Base-by-base conservation (phyloP, 306 rosid species). In the Vicia villosa region DNA sequence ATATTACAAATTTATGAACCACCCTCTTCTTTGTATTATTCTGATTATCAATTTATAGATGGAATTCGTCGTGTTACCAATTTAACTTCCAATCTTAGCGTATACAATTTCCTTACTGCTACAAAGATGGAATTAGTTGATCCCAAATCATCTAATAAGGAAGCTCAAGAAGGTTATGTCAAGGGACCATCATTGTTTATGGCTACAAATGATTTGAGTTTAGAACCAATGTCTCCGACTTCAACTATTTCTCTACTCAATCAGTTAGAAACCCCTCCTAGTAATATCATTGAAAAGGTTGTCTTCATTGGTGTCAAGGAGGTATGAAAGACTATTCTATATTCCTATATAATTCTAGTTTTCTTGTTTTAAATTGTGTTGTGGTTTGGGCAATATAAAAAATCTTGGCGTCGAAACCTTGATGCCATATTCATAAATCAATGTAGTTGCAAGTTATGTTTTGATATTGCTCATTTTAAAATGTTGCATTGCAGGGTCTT, bases 401-500 rank as follows among this genome's bases (percentile, higher is more conserved):
- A n/a, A n/a, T n/a, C n/a, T n/a, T n/a, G n/a, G n/a, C n/a, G n/a
- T n/a, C n/a, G n/a, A n/a, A n/a, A n/a, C n/a, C n/a, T n/a, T n/a
- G n/a, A n/a, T n/a, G n/a, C n/a, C n/a, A n/a, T n/a, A n/a, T n/a
- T n/a, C n/a, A n/a, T n/a, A n/a, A n/a, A n/a, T n/a, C n/a, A n/a
- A n/a, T n/a, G n/a, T n/a, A n/a, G n/a, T 40, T 9, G 14, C n/a
- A 10, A 40, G 45, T 22, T 22, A 22, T 40, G 12, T n/a, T 17
- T 5, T 13, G 20, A 5, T 4, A 5, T 46, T 46, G 52, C 21
- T 15, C 2, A 46, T 46, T 46, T 46, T 46, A 14, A 13, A 45
- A 45, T 17, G 47, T 69, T 55, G 63, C 5, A 7, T 57, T 59
- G 68, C 68, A 71, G 60, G 68, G 68, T 59, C 68, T 70, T 66